Base-by-base conservation (phyloP, 805 yeast species). In the Yamadazyma ubonensis region DNA sequence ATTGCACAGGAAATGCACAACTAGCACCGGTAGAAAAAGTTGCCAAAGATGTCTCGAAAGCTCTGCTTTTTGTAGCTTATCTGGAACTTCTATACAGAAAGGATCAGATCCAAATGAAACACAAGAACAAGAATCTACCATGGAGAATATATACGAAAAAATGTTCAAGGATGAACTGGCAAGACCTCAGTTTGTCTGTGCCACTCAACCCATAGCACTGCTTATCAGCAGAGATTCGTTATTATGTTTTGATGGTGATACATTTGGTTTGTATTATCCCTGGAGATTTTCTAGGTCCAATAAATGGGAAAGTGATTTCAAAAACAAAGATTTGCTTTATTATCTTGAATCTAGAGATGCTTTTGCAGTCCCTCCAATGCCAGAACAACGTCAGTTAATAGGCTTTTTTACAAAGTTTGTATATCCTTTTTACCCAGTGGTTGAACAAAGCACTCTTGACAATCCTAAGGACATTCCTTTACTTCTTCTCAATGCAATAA, bases 171-270 rank as follows among this genome's bases (percentile, higher is more conserved):
- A 44, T 14, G 53, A 40, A 26, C 48, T 48, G 5, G 36, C 41
- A 11, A 45, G 48, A 19, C 49, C 57, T 12, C 65, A 59, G 32
- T 59, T 56, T 38, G 55, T 58, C 5, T 52, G 56, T 21, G 52
- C 63, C 1, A 52, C 61, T 2, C 63, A 59, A 37, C 63, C 65
- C 7, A 40, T 59, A 32, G 60, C 65, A 4, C 61, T 58, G 27
- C 45, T 59, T 10, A 45, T 59, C 21, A 55, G 61, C 25, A 44
- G 57, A 38, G 63, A 58, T 37, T 52, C 63, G 4, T 53, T 58
- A 38, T 36, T 59, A 15, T 51, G 62, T 11, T 46, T 58, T 16
- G 53, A 57, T n/a, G 63, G 61, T 1, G 61, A 59, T 11, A 44
- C 52, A 17, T 53, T 55, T 33, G 55, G 59, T 16, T 34, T 57